Conservation (phyloP, 352 stramenopile species). For the Pythium phragmitis region DNA sequence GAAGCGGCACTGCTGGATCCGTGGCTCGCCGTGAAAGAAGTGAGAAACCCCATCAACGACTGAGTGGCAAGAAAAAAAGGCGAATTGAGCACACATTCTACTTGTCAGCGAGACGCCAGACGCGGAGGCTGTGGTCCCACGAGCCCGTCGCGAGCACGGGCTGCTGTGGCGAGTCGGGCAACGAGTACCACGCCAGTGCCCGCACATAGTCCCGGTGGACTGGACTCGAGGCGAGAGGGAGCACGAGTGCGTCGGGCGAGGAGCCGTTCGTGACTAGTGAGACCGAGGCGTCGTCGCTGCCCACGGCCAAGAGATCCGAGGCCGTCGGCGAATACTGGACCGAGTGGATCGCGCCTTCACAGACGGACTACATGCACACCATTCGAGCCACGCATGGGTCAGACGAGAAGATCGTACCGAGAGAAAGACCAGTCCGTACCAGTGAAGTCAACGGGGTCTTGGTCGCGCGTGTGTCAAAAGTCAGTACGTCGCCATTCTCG, state of each 20-base stretch:
- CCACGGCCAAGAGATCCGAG: constrained; percentile 56
- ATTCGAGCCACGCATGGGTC: not conserved
- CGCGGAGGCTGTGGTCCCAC: constrained; percentile 64
- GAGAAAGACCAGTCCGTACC: constrained; percentile 14
- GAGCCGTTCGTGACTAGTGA: constrained; percentile 36
- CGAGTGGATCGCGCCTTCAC: constrained; percentile 50
- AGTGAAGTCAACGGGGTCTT: constrained; percentile 40
- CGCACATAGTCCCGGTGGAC: constrained; percentile 74
- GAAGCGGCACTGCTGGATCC: constrained; percentile 56
- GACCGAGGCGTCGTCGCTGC: constrained; percentile 60
- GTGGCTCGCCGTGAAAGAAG: constrained; percentile 38
- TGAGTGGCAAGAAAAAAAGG: not conserved
- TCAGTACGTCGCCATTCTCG: constrained; percentile 62
- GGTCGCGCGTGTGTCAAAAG: constrained; percentile 63
- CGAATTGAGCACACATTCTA: constrained; percentile 13
- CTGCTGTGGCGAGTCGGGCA: constrained; percentile 5
- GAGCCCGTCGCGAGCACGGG: constrained; percentile 47
- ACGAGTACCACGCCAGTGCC: constrained; percentile 53
- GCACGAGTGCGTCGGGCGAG: not conserved
- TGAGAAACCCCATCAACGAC: not conserved
- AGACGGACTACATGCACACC: constrained; percentile 21
- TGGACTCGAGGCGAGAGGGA: constrained; percentile 14
- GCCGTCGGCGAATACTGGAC: constrained; percentile 69
- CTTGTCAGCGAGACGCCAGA: constrained; percentile 29
- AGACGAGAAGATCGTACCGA: not conserved